Evolutionary conservation across 1,284 basidiomycete genomes (phyloP), one percentile per base, ranked within the genome.

Genomic region (Stygiomarasmius scandens): DNA sequence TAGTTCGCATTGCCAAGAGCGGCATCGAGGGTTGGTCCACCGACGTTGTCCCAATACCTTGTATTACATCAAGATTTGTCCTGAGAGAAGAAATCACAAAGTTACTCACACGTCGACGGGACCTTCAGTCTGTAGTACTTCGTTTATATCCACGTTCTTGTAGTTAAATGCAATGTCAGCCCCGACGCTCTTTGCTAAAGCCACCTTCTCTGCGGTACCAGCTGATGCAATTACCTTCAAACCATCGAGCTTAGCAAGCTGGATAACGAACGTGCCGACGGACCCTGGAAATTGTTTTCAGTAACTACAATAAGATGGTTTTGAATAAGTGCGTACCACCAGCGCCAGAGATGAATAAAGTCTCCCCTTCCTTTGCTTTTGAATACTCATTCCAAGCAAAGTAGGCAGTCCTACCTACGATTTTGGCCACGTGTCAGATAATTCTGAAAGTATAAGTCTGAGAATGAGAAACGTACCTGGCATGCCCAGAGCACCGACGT

Each of bases 141-240:
- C 74, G 36, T 71, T 71, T 6, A 81, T 81, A 47, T 73, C 70
- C 16, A 71, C 71, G 0, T 74, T 81, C 73, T 92, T 92, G 76
- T 93, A 93, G 73, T 92, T 90, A 74, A 92, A 84, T 0, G 80
- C 85, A 14, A 84, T 79, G 65, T 93, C 89, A 4, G 83, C 84
- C 0, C 89, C 89, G 49, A 91, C 69, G 34, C 78, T 70, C 62
- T 82, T 81, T 63, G 90, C 77, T 69, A 83, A 87, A 10, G 76
- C 70, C 52, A 87, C 83, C 70, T 93, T 93, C 52, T 86, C 84
- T 8, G 84, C 78, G 0, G 84, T 83, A 1, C 90, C 89, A 0
- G 89, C 87, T 1, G 89, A 87, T 0, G 82, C 89, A 59, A 92
- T 86, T 52, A 92, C 87, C 61, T 85, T 86, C 27, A 85, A 69